Percentiles rank a stretch among this genome's conserved stretches.
Evolutionary conservation across 352 stramenopile species (phyloP).

Genomic region (Aphanomyces astaci): DNA sequence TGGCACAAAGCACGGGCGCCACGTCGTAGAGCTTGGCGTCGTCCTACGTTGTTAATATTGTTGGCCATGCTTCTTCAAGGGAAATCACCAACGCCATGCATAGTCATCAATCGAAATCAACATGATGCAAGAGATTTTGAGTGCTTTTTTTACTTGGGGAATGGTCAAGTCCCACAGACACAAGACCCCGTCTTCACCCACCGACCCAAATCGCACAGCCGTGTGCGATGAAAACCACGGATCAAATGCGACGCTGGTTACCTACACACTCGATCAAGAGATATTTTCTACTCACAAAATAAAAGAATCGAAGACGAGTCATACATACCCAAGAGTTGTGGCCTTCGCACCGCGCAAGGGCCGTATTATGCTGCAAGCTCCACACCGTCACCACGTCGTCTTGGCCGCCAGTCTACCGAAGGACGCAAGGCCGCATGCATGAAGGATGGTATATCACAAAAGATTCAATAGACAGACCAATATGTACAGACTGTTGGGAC

Average conservation of each 20-base stretch:
- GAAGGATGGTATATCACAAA: too few species aligned
- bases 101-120: too few species aligned
- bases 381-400: constrained; percentile 17
- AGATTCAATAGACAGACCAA: not conserved
- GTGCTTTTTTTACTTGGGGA: not conserved
- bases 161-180: constrained; percentile 16
- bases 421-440: not conserved
- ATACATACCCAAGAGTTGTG: constrained; percentile 14
- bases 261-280: not conserved
- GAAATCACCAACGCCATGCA: too few species aligned
- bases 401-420: constrained; percentile 17
- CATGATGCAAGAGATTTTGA: not conserved
- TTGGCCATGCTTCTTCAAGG: too few species aligned
- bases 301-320: not conserved
- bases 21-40: not conserved
- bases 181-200: constrained; percentile 20
- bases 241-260: constrained; percentile 21
- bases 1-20: not conserved
- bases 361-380: constrained; percentile 15
- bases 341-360: constrained; percentile 17
- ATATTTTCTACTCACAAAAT: too few species aligned
- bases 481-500: constrained; percentile 20
- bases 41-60: too few species aligned
- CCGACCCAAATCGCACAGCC: constrained; percentile 7
- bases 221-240: constrained; percentile 15